Conservation (phyloP, 139 green algal species). For the Chlorella sp. region DNA sequence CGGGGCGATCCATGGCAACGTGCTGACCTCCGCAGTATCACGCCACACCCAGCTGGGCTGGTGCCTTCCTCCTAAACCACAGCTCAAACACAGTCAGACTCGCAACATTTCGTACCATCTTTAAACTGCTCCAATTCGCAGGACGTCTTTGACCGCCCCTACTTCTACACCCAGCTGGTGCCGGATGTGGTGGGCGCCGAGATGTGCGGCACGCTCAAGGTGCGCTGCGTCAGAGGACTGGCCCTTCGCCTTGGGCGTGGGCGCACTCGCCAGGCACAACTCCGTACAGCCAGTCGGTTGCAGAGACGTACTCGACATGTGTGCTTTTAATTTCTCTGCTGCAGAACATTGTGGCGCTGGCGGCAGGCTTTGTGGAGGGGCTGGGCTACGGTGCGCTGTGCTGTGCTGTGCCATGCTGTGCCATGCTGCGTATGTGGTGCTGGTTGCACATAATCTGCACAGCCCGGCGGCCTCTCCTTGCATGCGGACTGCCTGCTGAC, state of each 20-base stretch:
- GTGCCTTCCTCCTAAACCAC: too few relatives aligned
- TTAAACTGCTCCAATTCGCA: background rate
- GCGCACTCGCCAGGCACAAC: too few relatives aligned
- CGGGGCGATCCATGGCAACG: too few relatives aligned
- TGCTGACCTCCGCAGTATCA: too few relatives aligned
- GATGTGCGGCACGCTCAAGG: constrained; percentile 82
- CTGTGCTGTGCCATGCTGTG: background rate
- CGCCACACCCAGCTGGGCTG: background rate
- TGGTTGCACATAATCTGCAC: background rate
- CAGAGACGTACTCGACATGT: too few relatives aligned
- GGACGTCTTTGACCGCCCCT: constrained; percentile 69
- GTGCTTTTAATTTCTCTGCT: too few relatives aligned
- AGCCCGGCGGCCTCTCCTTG: background rate
- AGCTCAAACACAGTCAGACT: background rate
- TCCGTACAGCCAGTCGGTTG: too few relatives aligned
- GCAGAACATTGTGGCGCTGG: constrained; percentile 80
- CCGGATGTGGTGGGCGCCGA: constrained; percentile 71
- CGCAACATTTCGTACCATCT: background rate
- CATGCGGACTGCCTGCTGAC: background rate
- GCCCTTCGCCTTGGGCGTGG: too few relatives aligned
- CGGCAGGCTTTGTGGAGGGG: constrained; percentile 75
- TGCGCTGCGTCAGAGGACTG: too few relatives aligned
- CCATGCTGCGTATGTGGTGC: background rate
- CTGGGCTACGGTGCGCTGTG: constrained; percentile 41
- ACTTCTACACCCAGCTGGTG: constrained; percentile 65